phyloP scores from a whole-genome alignment of 768 basidiomycete genomes.

The Solioccasus polychromus region DNA sequence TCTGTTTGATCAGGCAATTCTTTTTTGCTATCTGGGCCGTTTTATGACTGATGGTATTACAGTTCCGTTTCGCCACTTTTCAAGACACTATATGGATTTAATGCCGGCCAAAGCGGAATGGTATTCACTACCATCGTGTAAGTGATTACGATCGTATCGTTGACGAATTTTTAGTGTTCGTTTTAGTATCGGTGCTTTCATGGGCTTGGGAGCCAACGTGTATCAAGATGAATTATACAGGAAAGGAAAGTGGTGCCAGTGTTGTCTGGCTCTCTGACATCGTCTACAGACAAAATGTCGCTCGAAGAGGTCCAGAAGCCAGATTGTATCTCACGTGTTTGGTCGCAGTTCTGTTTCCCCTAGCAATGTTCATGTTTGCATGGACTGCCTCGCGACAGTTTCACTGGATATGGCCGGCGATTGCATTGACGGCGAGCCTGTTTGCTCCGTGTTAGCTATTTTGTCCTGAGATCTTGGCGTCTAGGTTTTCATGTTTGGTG shows the following conservation, averaged over 20 bases:
- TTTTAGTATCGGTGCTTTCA: conserved; percentile 47
- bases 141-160: conserved; percentile 14
- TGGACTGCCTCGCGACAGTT: conserved; percentile 56
- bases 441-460: neutral
- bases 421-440: conserved; percentile 12
- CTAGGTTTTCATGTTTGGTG: conserved; percentile 48
- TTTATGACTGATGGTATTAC: neutral
- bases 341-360: conserved; percentile 51
- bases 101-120: conserved; percentile 56
- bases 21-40: neutral
- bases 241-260: conserved; percentile 24
- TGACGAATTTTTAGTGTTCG: neutral
- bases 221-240: conserved; percentile 48
- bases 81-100: conserved; percentile 54
- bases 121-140: conserved; percentile 57
- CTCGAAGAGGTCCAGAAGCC: conserved; percentile 47
- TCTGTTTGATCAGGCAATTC: conserved; percentile 55
- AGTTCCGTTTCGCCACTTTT: conserved; percentile 60
- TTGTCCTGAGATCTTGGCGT: neutral
- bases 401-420: conserved; percentile 53
- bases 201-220: conserved; percentile 43
- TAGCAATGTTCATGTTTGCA: conserved; percentile 66
- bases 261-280: conserved; percentile 16
- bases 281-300: conserved; percentile 27
- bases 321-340: conserved; percentile 54